A percentile compares a stretch with the other conserved stretches of the same genome.
phyloP scores from a whole-genome alignment of 495 filamentous ascomycete species.

The Pseudoneurospora amorphoporcata region DNA sequence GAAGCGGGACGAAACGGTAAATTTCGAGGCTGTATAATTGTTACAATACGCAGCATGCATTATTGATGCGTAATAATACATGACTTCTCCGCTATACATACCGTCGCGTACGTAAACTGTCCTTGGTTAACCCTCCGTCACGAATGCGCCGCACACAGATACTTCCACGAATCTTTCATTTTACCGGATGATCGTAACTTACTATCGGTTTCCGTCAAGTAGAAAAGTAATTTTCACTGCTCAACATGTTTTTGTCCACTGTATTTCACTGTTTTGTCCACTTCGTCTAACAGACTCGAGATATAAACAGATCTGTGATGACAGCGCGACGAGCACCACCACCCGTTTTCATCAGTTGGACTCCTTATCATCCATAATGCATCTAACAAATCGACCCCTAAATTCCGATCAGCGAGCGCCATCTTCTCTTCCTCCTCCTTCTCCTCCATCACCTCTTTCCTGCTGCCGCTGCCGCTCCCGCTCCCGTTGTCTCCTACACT shows the following conservation, averaged over 20 bases:
- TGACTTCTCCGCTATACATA: neutral
- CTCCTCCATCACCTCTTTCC: neutral
- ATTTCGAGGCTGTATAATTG: neutral
- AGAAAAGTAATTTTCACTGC: neutral
- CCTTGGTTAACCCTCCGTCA: neutral
- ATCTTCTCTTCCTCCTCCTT: neutral
- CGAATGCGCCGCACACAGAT: neutral
- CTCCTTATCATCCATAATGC: neutral
- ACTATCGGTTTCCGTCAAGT: neutral
- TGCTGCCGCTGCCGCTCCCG: neutral
- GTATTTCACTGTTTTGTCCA: neutral
- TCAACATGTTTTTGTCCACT: neutral
- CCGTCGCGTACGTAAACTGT: neutral
- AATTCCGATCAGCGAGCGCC: neutral
- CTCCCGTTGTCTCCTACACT: neutral
- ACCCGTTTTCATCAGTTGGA: neutral
- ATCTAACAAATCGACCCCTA: neutral
- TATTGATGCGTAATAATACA: neutral
- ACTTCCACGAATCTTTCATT: neutral
- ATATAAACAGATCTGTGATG: neutral
- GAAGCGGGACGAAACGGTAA: neutral
- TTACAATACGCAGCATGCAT: neutral
- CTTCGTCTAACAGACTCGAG: neutral
- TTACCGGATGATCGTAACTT: neutral
- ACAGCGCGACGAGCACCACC: neutral